Conservation (phyloP, 2,329 filamentous ascomycete species). For the Metarhizium brunneum region DNA sequence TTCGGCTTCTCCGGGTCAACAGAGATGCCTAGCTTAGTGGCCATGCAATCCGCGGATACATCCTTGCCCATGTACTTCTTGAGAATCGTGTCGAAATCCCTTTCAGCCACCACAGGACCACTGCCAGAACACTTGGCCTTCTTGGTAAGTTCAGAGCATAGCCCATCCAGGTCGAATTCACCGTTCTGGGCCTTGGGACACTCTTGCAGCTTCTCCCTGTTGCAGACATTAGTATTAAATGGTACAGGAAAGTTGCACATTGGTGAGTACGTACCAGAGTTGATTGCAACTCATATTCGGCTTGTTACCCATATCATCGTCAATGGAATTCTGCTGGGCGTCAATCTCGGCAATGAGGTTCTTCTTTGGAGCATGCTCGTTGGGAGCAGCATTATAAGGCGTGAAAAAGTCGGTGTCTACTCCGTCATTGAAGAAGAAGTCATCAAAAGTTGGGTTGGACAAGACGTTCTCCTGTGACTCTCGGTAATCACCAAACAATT, state of each 20-base stretch:
- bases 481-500: constrained; percentile 85
- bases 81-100: constrained; percentile 76
- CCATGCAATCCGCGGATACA: constrained; percentile 22
- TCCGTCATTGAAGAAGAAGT: constrained; percentile 60
- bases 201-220: constrained; percentile 80
- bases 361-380: constrained; percentile 40
- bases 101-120: constrained; percentile 81
- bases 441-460: constrained; percentile 60
- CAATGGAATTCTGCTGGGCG: constrained; percentile 57
- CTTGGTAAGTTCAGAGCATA: constrained; percentile 86
- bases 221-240: constrained; percentile 28
- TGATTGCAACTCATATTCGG: constrained; percentile 77
- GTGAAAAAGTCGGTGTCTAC: constrained; percentile 74
- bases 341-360: constrained; percentile 74
- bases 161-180: constrained; percentile 85
- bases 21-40: constrained; percentile 52
- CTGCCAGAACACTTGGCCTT: constrained; percentile 93
- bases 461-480: constrained; percentile 80
- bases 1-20: constrained; percentile 17
- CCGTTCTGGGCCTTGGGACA: constrained; percentile 83
- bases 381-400: constrained; percentile 62
- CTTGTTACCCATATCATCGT: constrained; percentile 49
- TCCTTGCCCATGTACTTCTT: constrained; percentile 49
- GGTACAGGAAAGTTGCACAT: no score
- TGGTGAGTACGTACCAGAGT: constrained; percentile 64